Conservation (phyloP, 768 basidiomycete genomes). For the Leccinellum luteum region DNA sequence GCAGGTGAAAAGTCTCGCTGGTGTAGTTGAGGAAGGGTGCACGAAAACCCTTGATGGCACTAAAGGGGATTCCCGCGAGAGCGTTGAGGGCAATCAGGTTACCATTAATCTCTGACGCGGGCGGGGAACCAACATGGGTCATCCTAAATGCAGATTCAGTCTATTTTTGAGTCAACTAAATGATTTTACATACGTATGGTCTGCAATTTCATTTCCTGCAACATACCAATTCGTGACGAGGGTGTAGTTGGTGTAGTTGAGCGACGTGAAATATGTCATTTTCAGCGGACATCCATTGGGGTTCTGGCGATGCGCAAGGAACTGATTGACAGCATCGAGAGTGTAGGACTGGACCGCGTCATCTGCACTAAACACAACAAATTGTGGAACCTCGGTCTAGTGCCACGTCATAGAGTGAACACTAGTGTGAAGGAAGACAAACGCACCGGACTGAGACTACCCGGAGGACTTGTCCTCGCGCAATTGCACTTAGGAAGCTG, state of each 20-base stretch:
- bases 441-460: constrained; percentile 2
- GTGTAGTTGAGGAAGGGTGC: constrained; percentile 1
- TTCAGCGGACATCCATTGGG: background rate
- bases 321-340: constrained; percentile 2
- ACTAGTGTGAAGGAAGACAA: background rate
- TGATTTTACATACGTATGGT: constrained; percentile 1
- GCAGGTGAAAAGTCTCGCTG: background rate
- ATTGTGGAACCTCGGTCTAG: background rate
- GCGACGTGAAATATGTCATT: constrained; percentile 6
- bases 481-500: constrained; percentile 5
- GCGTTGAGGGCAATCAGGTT: constrained; percentile 1
- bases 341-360: constrained; percentile 1
- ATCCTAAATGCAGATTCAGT: background rate
- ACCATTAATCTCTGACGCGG: constrained; percentile 2
- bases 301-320: background rate
- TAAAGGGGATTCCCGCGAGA: background rate
- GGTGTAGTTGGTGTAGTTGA: constrained; percentile 6
- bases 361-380: constrained; percentile 1
- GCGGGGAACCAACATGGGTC: background rate
- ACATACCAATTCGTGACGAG: constrained; percentile 7
- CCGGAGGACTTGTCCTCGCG: background rate
- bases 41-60: background rate
- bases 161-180: background rate
- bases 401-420: background rate
- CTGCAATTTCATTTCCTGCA: constrained; percentile 4